Base-by-base conservation (phyloP, 2,329 filamentous ascomycete species). In the Fusarium humuli region DNA sequence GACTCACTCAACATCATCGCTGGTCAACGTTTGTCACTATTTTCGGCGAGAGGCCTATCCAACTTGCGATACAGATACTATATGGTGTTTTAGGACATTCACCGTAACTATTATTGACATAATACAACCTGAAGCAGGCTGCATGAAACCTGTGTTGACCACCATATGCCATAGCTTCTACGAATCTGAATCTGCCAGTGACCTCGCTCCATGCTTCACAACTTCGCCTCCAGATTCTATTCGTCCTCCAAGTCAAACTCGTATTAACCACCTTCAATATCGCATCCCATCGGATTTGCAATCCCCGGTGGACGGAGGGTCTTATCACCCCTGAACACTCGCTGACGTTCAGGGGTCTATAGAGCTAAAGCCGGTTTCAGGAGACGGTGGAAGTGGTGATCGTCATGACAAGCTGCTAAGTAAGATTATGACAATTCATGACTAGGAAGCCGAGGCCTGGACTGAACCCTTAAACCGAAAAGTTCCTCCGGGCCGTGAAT, bases 351-450 rank as follows among this genome's bases (percentile, higher is more conserved):
- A 67, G 64, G 64, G 64, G 63, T 48, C 37, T 41, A 34, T 48
- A 23, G 46, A 55, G 41, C 45, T 34, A 29, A 55, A 45, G 29
- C 40, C 50, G 47, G 67, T 69, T 69, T 69, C 66, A 69, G 67
- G 67, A 61, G 40, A 18, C 61, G 61, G 66, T 70, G 56, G 66
- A 67, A 49, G 55, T 52, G 34, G 41, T 49, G 56, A 69, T 67
- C 52, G 50, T 30, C 44, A 69, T 67, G 66, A 25, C 44, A 42
- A 65, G 48, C 32, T 29, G 13, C 46, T 25, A 65, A 47, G 45
- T 45, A 29, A 49, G 42, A 52, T 40, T 60, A 10, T 32, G 20
- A 16, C n/a, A 12, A 32, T 12, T 18, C 37, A 48, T 46, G 44
- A 53, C n/a, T 37, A 44, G 44, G n/a, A 50, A 47, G 53, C 29